Evolutionary conservation across 805 yeast species (phyloP).

Genomic region (Suhomyces sp.): DNA sequence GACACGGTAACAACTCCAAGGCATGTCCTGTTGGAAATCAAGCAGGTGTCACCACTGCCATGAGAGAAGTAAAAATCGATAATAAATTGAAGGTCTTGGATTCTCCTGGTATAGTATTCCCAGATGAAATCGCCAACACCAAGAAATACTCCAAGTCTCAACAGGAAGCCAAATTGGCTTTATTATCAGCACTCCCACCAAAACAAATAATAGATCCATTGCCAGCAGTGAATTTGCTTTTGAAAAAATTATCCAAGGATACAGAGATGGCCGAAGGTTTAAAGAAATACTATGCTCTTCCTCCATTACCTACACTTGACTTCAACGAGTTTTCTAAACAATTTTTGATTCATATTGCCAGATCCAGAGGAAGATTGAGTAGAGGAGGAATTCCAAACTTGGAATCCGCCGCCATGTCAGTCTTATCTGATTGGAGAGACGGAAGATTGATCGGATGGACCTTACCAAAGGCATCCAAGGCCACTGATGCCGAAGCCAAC

Average conservation of each 20-base stretch:
- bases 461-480: conserved; percentile 58
- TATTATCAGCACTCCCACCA: conserved; percentile 87
- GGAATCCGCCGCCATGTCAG: conserved; percentile 76
- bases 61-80: conserved; percentile 91
- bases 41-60: conserved; percentile 93
- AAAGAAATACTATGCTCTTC: conserved; percentile 70
- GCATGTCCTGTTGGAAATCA: conserved; percentile 97
- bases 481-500: conserved; percentile 26
- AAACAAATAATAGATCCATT: conserved; percentile 82
- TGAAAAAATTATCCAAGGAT: conserved; percentile 73
- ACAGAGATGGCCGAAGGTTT: conserved; percentile 76
- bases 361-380: conserved; percentile 88
- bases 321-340: conserved; percentile 79
- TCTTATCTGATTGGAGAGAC: conserved; percentile 95
- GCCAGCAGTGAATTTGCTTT: conserved; percentile 72
- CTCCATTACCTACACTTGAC: conserved; percentile 71
- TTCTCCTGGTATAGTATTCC: conserved; percentile 98
- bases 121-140: conserved; percentile 47
- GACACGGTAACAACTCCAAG: conserved; percentile 69
- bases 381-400: conserved; percentile 92
- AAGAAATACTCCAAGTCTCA: conserved; percentile 54
- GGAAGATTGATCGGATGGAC: conserved; percentile 94
- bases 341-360: conserved; percentile 87
- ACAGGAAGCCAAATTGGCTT: conserved; percentile 84
- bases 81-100: conserved; percentile 85